phyloP scores from a whole-genome alignment of 805 yeast species.

The Yamadazyma paraphyllophila region DNA sequence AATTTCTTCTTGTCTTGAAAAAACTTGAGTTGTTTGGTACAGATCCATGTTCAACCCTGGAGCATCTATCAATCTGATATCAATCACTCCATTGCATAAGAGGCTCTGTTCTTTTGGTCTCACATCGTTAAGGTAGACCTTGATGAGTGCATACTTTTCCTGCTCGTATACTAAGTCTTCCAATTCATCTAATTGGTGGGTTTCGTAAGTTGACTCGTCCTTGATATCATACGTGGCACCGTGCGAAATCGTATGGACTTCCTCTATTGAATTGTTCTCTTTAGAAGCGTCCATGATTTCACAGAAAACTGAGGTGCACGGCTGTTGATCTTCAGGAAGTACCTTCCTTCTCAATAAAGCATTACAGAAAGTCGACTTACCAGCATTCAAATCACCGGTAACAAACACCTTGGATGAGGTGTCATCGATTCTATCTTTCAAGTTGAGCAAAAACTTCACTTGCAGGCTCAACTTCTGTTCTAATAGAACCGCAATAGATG shows the following conservation, averaged over 20 bases:
- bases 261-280: conserved; percentile 73
- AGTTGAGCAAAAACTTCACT: conserved; percentile 61
- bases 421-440: conserved; percentile 84
- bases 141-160: conserved; percentile 68
- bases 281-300: conserved; percentile 80
- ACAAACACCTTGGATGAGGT: conserved; percentile 91
- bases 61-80: conserved; percentile 90
- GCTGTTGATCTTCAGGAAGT: conserved; percentile 95
- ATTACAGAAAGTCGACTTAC: conserved; percentile 94
- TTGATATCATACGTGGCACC: conserved; percentile 48
- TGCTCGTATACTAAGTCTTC: conserved; percentile 70
- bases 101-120: conserved; percentile 68
- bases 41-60: conserved; percentile 96
- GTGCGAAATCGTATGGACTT: conserved; percentile 85
- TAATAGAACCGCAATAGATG: conserved; percentile 66
- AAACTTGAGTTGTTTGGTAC: conserved; percentile 90
- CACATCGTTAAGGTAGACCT: conserved; percentile 78
- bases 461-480: conserved; percentile 67
- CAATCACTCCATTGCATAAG: conserved; percentile 85
- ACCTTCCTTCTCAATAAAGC: conserved; percentile 74
- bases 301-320: conserved; percentile 94
- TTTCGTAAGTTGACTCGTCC: conserved; percentile 66
- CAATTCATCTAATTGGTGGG: conserved; percentile 52
- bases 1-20: conserved; percentile 94
- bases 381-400: conserved; percentile 96